Percentiles rank a stretch among this genome's conserved stretches.
Conservation (phyloP, 108 stramenopile species). For the Mediolabrus comicus region DNA sequence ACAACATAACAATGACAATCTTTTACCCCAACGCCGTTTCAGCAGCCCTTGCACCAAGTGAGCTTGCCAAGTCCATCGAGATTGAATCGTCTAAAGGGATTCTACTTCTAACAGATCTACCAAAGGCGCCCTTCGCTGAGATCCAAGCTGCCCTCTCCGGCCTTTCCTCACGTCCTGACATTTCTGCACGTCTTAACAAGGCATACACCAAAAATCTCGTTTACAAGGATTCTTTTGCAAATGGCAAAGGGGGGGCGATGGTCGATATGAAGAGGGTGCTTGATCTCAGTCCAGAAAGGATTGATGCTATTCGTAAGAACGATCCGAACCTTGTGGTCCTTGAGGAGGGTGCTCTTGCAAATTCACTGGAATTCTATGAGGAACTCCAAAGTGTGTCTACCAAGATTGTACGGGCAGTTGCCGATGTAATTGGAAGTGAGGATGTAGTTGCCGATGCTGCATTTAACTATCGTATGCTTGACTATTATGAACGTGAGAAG, state of each 20-base stretch:
- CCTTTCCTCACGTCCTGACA: too few relatives aligned
- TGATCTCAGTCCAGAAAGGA: slow-evolving; percentile 33
- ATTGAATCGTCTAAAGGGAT: too few relatives aligned
- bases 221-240: slow-evolving; percentile 29
- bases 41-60: too few relatives aligned
- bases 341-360: neutral
- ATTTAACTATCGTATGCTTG: slow-evolving; percentile 42
- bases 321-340: slow-evolving; percentile 18
- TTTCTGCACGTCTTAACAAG: slow-evolving; percentile 32
- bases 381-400: neutral
- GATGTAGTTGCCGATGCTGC: slow-evolving; percentile 21
- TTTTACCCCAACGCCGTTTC: too few relatives aligned
- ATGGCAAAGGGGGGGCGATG: neutral
- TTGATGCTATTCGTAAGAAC: slow-evolving; percentile 6
- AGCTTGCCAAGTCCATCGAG: too few relatives aligned
- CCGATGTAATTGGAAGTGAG: slow-evolving; percentile 16
- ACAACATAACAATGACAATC: too few relatives aligned
- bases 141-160: too few relatives aligned
- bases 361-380: slow-evolving; percentile 7
- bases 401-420: slow-evolving; percentile 23
- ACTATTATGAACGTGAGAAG: slow-evolving; percentile 18
- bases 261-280: slow-evolving; percentile 30
- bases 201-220: slow-evolving; percentile 24
- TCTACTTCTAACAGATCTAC: too few relatives aligned
- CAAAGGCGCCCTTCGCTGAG: too few relatives aligned